Evolutionary conservation across 352 stramenopile species (phyloP).

Genomic region (Phytopythium ostracodes): DNA sequence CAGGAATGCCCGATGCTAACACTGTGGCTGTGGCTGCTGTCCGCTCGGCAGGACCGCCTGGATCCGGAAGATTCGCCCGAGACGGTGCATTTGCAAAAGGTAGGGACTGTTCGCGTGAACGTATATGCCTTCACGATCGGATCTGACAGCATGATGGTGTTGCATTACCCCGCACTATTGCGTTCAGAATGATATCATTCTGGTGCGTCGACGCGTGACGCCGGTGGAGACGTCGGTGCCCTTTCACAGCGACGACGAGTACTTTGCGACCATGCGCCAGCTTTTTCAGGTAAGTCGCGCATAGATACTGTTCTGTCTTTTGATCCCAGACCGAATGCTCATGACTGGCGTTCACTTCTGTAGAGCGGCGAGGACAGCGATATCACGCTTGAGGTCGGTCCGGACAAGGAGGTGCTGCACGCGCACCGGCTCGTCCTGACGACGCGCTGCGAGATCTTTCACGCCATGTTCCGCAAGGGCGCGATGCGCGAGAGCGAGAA

Average conservation of each 20-base stretch:
- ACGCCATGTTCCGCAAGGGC: slow-evolving; percentile 83
- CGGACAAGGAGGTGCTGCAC: slow-evolving; percentile 49
- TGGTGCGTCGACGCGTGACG: slow-evolving; percentile 55
- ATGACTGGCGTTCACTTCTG: too few species aligned
- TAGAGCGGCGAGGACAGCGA: slow-evolving; percentile 65
- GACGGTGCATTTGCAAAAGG: slow-evolving; percentile 83
- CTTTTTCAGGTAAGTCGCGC: slow-evolving; percentile 44
- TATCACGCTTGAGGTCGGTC: slow-evolving; percentile 67
- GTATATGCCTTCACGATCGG: too few species aligned
- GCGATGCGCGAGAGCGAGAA: slow-evolving; percentile 84
- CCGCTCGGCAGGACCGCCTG: slow-evolving; percentile 45
- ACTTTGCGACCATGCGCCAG: slow-evolving; percentile 75
- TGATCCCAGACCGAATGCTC: background rate
- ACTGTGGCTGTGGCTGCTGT: background rate
- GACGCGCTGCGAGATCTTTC: slow-evolving; percentile 87
- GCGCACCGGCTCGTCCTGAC: slow-evolving; percentile 76
- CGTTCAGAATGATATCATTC: slow-evolving; percentile 84
- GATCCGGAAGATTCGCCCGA: slow-evolving; percentile 83
- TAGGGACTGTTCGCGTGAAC: slow-evolving; percentile 14
- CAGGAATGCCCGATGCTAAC: background rate
- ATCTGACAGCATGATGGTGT: background rate
- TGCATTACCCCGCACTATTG: background rate
- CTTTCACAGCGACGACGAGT: slow-evolving; percentile 58
- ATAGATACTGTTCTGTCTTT: too few species aligned
- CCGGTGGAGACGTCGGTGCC: slow-evolving; percentile 37